These are phyloP conservation scores for Astragalus membranaceus DNA, from an alignment of 306 rosid species.

Conservation along the genomic window DNA sequence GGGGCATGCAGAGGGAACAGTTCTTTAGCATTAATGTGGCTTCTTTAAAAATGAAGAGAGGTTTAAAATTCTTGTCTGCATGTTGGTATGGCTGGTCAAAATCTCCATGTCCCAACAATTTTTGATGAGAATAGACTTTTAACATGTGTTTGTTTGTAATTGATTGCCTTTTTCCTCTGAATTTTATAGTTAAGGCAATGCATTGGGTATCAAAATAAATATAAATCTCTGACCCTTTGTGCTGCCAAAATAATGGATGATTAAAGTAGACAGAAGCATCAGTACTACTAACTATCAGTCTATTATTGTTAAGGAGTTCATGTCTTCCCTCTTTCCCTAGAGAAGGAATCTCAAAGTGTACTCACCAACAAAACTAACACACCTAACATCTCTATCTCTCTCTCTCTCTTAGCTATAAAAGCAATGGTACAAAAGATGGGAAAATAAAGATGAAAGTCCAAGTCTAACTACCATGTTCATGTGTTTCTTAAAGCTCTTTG, in stretches of 20 bases:
- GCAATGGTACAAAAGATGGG: slow-evolving; percentile 42
- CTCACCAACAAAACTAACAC: slow-evolving; percentile 31
- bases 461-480: slow-evolving; percentile 56
- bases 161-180: slow-evolving; percentile 20
- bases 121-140: slow-evolving; percentile 9
- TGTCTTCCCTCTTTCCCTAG: slow-evolving; percentile 34
- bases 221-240: slow-evolving; percentile 36
- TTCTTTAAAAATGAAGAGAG: neutral
- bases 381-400: slow-evolving; percentile 28
- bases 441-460: slow-evolving; percentile 44
- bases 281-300: slow-evolving; percentile 38
- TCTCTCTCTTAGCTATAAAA: slow-evolving; percentile 25
- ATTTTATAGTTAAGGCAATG: slow-evolving; percentile 25
- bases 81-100: slow-evolving; percentile 18
- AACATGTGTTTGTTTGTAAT: slow-evolving; percentile 3
- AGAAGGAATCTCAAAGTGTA: slow-evolving; percentile 39
- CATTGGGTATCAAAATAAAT: slow-evolving; percentile 21
- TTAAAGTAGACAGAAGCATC: slow-evolving; percentile 40
- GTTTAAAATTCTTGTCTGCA: slow-evolving; percentile 1
- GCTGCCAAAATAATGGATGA: slow-evolving; percentile 41
- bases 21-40: neutral
- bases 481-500: slow-evolving; percentile 38
- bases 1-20: neutral
- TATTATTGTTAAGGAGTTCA: slow-evolving; percentile 42
- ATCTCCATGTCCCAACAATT: slow-evolving; percentile 5